Evolutionary conservation across 1,284 basidiomycete genomes (phyloP).

Genomic region (Cutaneotrichosporon cutaneum): DNA sequence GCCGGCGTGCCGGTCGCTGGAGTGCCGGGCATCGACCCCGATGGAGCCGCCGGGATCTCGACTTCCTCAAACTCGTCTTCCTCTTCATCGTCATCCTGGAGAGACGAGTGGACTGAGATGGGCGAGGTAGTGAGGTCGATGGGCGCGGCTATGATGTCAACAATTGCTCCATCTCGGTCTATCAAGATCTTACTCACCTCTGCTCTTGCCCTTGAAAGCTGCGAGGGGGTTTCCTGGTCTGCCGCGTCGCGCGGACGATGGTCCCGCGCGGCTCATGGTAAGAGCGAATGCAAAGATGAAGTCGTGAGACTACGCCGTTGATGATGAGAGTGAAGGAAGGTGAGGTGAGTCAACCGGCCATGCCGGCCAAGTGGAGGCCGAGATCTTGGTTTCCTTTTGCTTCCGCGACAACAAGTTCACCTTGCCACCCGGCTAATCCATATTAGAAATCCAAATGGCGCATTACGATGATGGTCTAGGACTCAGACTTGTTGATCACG

Average conservation of each 20-base stretch:
- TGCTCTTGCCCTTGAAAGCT: constrained; percentile 7
- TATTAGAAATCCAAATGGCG: too few species aligned
- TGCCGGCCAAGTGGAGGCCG: too few species aligned
- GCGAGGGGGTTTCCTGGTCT: neutral
- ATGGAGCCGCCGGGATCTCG: constrained; percentile 36
- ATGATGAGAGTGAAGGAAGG: too few species aligned
- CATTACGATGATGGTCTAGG: too few species aligned
- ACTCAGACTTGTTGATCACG: too few species aligned
- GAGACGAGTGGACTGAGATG: constrained; percentile 17
- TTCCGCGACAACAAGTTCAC: too few species aligned
- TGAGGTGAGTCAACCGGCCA: too few species aligned
- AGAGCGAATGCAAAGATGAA: neutral
- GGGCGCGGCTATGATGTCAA: constrained; percentile 13
- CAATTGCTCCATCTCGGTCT: neutral
- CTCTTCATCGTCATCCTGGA: constrained; percentile 31
- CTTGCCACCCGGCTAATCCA: too few species aligned
- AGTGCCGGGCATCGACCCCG: constrained; percentile 34
- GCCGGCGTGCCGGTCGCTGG: constrained; percentile 21
- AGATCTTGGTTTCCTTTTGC: too few species aligned
- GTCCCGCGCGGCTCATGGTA: constrained; percentile 6
- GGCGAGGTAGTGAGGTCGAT: constrained; percentile 20
- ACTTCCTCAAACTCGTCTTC: constrained; percentile 52
- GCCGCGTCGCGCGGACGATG: neutral
- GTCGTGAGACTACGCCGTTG: too few species aligned
- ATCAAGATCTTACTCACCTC: neutral